Evolutionary conservation across 495 filamentous ascomycete genomes (phyloP).

Genomic region (Trichodelitschia bisporula): DNA sequence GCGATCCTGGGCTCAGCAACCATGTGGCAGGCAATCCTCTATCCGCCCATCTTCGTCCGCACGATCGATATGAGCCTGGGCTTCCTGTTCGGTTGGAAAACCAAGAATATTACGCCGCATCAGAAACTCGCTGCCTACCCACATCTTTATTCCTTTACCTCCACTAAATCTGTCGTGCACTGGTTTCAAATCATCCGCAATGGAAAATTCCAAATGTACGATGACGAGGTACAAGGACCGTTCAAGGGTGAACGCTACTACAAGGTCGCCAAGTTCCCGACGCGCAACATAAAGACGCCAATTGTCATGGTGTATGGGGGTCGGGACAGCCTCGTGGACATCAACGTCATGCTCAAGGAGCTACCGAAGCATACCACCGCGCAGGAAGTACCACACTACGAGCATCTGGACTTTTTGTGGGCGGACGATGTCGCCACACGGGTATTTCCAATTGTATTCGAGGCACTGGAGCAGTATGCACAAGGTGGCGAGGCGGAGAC

Average conservation of each 20-base stretch:
- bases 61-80: slow-evolving; percentile 59
- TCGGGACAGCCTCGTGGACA: slow-evolving; percentile 85
- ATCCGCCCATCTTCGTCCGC: slow-evolving; percentile 80
- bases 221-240: slow-evolving; percentile 62
- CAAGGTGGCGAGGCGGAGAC: no score
- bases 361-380: slow-evolving; percentile 63
- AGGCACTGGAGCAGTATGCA: slow-evolving; percentile 38
- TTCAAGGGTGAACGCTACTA: slow-evolving; percentile 35
- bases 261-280: slow-evolving; percentile 90
- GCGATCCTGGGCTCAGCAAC: slow-evolving; percentile 81
- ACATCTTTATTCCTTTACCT: slow-evolving; percentile 88
- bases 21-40: slow-evolving; percentile 92
- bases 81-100: slow-evolving; percentile 77
- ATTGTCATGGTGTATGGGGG: slow-evolving; percentile 85
- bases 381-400: slow-evolving; percentile 67
- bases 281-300: slow-evolving; percentile 87
- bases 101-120: slow-evolving; percentile 56
- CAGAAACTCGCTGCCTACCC: slow-evolving; percentile 96
- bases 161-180: slow-evolving; percentile 85
- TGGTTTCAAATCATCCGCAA: slow-evolving; percentile 99
- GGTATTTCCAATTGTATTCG: slow-evolving; percentile 76
- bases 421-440: slow-evolving; percentile 54
- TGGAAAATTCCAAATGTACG: slow-evolving; percentile 90
- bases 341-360: slow-evolving; percentile 71
- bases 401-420: slow-evolving; percentile 97